phyloP scores from a whole-genome alignment of 306 rosid species.

The Quercus suber region DNA sequence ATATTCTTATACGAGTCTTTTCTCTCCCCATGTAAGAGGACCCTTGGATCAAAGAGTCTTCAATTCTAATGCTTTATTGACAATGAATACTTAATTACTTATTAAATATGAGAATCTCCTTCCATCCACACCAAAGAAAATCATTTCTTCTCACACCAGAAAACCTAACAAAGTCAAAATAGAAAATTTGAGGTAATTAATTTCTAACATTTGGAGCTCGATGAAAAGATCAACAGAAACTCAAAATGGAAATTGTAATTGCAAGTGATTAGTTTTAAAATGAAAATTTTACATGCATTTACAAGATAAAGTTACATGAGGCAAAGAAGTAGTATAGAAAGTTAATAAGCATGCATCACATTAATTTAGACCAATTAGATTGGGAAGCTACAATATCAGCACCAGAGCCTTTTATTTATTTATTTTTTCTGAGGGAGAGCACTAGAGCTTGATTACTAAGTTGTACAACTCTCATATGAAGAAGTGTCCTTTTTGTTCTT shows the following conservation, averaged over 20 bases:
- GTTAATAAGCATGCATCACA: slow-evolving; percentile 19
- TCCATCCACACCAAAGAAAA: too few species aligned
- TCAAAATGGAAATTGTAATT: not conserved
- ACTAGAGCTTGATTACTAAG: slow-evolving; percentile 20
- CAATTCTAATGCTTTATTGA: too few species aligned
- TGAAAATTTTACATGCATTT: slow-evolving; percentile 27
- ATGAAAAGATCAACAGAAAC: too few species aligned
- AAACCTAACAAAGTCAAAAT: too few species aligned
- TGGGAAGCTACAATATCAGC: slow-evolving; percentile 29
- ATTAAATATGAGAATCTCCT: too few species aligned
- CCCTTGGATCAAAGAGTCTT: too few species aligned
- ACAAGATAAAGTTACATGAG: slow-evolving; percentile 34
- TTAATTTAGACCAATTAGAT: slow-evolving; percentile 30
- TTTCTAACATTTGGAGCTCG: not conserved
- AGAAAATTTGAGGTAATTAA: too few species aligned
- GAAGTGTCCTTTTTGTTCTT: slow-evolving; percentile 8
- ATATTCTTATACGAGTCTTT: too few species aligned
- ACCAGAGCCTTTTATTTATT: slow-evolving; percentile 1
- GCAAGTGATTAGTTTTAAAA: too few species aligned
- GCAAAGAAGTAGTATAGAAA: slow-evolving; percentile 22
- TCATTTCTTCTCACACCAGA: too few species aligned
- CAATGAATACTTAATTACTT: too few species aligned
- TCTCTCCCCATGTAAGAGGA: too few species aligned
- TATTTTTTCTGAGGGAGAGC: not conserved
- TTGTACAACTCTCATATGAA: slow-evolving; percentile 1